Base-by-base conservation (phyloP, 176 grass and related monocot genomes). In the Musa schizocarpa region DNA sequence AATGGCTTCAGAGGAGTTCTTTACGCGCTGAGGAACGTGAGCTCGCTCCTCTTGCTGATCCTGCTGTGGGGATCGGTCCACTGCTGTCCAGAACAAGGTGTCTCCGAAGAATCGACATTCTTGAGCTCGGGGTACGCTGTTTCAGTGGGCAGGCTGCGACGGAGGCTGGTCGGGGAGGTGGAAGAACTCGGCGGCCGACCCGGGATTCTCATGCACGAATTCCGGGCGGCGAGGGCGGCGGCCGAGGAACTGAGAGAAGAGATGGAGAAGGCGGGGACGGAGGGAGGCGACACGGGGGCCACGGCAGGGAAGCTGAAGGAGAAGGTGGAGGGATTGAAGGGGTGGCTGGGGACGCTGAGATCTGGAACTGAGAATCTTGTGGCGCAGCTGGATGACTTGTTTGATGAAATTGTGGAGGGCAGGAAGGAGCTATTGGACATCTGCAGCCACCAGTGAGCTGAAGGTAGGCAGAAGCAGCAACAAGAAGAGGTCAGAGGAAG, bases 401-500 rank as follows among this genome's bases (percentile, higher is more conserved):
- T 99, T 50, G 96, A 99, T 84, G 96, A 99, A 84, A 99, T 99
- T 78, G 91, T 95, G 72, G 96, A 99, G 71, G 96, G 96, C 16
- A 84, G 96, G 75, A 99, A 99, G 83, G 90, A 95, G 77, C 96
- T 99, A 69, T 92, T 92, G 58, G 91, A 95, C 73, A 80, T 99
- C 10, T 99, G 96, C 81, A 99, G 91, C 80, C 96, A 99, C 78
- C 89, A 88, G 56, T 80, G 83, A 72, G 52, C 8, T 50, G 8
- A 24, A 70, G 68, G 14, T 8, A 11, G 24, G 19, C 10, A 43
- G 26, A 13, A 65, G 51, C 43, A 78, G 25, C 65, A 53, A 21
- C 22, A 53, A 50, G 67, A 21, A 73, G 23, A 65, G 11, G 62
- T 12, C 53, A 63, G 68, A 74, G 29, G 72, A 25, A 81, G 61